These are phyloP conservation scores for Chytriomyces hyalinus DNA, from an alignment of 192 early-diverging fungal species.

Conservation along the genomic window DNA sequence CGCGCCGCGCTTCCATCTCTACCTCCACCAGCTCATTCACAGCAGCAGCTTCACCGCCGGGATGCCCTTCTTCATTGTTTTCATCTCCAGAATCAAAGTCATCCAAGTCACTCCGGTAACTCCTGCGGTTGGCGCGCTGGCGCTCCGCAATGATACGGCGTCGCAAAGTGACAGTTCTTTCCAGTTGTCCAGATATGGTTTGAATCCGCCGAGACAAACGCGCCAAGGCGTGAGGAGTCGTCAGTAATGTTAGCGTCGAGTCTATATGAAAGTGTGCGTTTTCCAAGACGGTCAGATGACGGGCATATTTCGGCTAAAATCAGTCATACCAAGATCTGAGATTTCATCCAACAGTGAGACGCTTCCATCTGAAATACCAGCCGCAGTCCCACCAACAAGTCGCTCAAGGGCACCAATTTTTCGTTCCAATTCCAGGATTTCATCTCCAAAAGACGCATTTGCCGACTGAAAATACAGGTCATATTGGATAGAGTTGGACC, in stretches of 20 bases:
- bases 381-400: slow-evolving; percentile 1
- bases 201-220: slow-evolving; percentile 24
- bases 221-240: slow-evolving; percentile 27
- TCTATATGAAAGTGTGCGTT: neutral
- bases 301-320: neutral
- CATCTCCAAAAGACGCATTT: slow-evolving; percentile 3
- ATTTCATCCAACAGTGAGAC: slow-evolving; percentile 9
- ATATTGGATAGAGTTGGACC: slow-evolving; percentile 15
- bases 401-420: slow-evolving; percentile 13
- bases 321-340: neutral
- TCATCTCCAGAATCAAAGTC: neutral
- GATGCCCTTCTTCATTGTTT: neutral
- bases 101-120: neutral
- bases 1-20: slow-evolving; percentile 21
- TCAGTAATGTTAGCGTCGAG: slow-evolving; percentile 20
- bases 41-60: slow-evolving; percentile 6
- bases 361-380: neutral
- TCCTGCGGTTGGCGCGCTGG: neutral
- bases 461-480: slow-evolving; percentile 20
- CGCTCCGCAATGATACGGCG: slow-evolving; percentile 19
- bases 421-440: slow-evolving; percentile 22
- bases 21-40: slow-evolving; percentile 17
- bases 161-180: slow-evolving; percentile 16
- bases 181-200: slow-evolving; percentile 10
- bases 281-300: too few relatives aligned